Percentiles rank a stretch among this genome's conserved stretches.
phyloP scores from a whole-genome alignment of 441 rosid genomes.

The Adansonia gregorii region DNA sequence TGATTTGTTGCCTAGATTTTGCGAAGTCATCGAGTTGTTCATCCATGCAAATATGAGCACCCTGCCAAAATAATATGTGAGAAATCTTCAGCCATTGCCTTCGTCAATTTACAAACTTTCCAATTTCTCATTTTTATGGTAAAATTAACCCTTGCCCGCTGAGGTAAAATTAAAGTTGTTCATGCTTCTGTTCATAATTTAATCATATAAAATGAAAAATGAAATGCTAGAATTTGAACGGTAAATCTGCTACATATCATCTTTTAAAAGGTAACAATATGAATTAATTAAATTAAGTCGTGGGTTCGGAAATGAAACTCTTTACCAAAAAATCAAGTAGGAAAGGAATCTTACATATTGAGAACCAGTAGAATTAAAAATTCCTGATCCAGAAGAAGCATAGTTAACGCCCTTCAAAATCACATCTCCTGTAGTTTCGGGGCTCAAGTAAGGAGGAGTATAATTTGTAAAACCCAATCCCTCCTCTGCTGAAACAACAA shows the following conservation, averaged over 20 bases:
- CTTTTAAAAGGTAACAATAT: too few species aligned
- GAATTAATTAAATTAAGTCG: not conserved
- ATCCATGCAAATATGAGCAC: constrained; percentile 28
- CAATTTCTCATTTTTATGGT: too few species aligned
- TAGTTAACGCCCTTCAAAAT: constrained; percentile 23
- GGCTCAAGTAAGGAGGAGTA: constrained; percentile 9
- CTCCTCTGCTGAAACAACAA: constrained; percentile 7
- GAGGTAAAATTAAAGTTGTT: too few species aligned
- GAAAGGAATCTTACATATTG: not conserved
- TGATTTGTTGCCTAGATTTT: constrained; percentile 36
- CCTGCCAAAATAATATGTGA: constrained; percentile 19
- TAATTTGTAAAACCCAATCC: constrained; percentile 3
- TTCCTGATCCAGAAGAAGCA: constrained; percentile 28
- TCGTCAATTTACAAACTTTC: not conserved
- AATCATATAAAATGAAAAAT: not conserved
- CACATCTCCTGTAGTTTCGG: constrained; percentile 14
- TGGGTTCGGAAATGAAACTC: not conserved
- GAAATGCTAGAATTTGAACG: not conserved
- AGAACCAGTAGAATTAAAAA: constrained; percentile 1
- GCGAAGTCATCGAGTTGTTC: constrained; percentile 28
- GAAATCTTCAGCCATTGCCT: not conserved
- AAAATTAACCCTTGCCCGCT: too few species aligned
- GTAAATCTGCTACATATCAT: too few species aligned
- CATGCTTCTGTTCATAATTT: too few species aligned
- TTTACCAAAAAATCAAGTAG: not conserved